Percentiles rank a stretch among this genome's conserved stretches.
Conservation (phyloP, 1,284 basidiomycete species). For the Cutaneotrichosporon mucoides region DNA sequence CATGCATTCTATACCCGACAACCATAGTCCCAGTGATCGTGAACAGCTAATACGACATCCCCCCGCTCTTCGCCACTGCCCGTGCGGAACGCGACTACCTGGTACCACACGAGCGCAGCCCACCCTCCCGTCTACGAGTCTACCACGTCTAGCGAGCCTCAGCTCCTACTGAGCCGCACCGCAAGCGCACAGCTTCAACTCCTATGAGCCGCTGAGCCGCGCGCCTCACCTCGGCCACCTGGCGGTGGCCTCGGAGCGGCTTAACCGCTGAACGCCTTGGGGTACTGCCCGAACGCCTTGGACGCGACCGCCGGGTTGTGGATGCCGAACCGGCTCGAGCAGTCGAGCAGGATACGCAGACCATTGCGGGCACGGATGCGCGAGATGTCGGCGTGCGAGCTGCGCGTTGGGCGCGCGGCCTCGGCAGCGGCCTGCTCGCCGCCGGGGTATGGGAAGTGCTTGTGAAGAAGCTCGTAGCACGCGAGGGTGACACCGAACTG, state of each 20-base stretch:
- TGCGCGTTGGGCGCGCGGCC: constrained; percentile 57
- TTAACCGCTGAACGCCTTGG: background rate
- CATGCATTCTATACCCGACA: constrained; percentile 6
- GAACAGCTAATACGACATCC: background rate
- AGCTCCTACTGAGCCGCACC: too few species aligned
- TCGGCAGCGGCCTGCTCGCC: constrained; percentile 50
- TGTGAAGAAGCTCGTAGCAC: constrained; percentile 77
- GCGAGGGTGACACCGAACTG: constrained; percentile 93
- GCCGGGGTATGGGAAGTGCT: constrained; percentile 72
- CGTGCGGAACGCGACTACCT: too few species aligned
- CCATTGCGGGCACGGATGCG: constrained; percentile 86
- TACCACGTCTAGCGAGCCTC: too few species aligned
- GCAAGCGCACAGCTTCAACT: too few species aligned
- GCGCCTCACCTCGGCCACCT: too few species aligned
- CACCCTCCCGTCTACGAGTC: too few species aligned
- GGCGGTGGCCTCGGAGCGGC: too few species aligned
- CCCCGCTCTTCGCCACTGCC: too few species aligned
- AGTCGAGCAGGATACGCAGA: constrained; percentile 57
- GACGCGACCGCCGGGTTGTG: constrained; percentile 28
- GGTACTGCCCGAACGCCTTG: constrained; percentile 22
- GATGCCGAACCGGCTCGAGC: constrained; percentile 46
- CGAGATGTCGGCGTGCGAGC: constrained; percentile 73
- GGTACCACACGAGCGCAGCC: too few species aligned
- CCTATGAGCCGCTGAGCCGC: too few species aligned
- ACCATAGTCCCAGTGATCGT: constrained; percentile 1